Evolutionary conservation across 1,284 basidiomycete species (phyloP).

Genomic region (Malassezia sympodialis): DNA sequence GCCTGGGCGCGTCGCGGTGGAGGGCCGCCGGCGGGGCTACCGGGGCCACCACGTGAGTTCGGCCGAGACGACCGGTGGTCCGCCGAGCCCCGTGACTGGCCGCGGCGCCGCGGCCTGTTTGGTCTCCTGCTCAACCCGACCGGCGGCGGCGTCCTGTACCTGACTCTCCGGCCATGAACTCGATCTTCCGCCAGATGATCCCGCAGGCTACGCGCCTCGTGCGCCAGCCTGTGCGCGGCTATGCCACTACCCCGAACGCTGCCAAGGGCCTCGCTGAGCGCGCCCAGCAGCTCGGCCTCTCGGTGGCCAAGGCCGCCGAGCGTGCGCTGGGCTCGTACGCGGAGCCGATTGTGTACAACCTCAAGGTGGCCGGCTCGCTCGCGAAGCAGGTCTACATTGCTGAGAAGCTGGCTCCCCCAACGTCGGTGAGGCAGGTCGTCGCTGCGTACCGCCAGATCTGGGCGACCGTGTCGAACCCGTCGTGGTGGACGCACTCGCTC

Average conservation of each 20-base stretch:
- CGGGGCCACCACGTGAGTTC: not conserved
- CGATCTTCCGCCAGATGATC: conserved; percentile 14
- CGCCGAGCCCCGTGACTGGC: not conserved
- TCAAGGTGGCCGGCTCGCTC: conserved; percentile 67
- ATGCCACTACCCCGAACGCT: conserved; percentile 1
- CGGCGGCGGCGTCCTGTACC: not conserved
- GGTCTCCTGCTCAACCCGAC: not conserved
- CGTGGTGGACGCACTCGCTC: conserved; percentile 63
- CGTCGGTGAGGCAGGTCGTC: conserved; percentile 57
- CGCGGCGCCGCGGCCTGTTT: not conserved
- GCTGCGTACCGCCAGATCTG: conserved; percentile 67
- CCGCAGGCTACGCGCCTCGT: conserved; percentile 10
- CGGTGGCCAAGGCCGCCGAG: conserved; percentile 9
- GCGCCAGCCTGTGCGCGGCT: conserved; percentile 1
- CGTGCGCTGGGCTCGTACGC: conserved; percentile 21
- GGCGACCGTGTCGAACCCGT: conserved; percentile 58
- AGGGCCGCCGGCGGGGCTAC: not conserved
- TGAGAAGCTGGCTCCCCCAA: conserved; percentile 75
- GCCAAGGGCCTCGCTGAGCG: conserved; percentile 8
- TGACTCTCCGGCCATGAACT: not conserved
- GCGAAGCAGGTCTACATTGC: conserved; percentile 81
- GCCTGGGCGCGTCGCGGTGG: not conserved
- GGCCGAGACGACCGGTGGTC: not conserved
- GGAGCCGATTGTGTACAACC: conserved; percentile 36
- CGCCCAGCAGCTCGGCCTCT: conserved; percentile 6